Base-by-base conservation (phyloP, 2,329 filamentous ascomycete species). In the Pyrenochaeta sp. region DNA sequence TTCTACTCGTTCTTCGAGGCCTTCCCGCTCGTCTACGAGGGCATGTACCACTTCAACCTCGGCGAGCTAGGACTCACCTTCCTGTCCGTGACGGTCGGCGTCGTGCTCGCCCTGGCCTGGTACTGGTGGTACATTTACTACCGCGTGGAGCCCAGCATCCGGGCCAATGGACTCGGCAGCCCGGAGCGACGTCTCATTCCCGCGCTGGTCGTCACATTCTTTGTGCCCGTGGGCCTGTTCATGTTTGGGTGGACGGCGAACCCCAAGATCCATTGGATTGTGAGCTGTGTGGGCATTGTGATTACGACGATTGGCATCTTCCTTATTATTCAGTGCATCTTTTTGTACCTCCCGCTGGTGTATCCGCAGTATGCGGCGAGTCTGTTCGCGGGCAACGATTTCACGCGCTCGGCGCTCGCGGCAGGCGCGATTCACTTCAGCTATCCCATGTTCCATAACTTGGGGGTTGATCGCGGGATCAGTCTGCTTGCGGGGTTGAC, bases 41-140 rank as follows among this genome's bases (percentile, higher is more conserved):
- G 82, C 68, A 86, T 88, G 52, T 95, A 96, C 72, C 86, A 86
- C 2, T 96, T 87, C 72, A 84, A 80, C 7, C 80, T 89, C 21
- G 82, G 87, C 31, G 84, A 79, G 35, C 89, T 88, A 0, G 89
- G 90, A 23, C 79, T 95, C 3, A 93, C 93, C 81, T 95, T 95
- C 71, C 90, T 94, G 46, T 88, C 88, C 8, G 72, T 94, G 24
- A 89, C 89, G 3, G 74, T 94, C 14, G 89, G 89, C 29, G 88
- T 93, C 28, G 15, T 91, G 1, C 44, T 74, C 39, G 86, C 85
- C 1, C 86, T 89, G 6, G 58, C 73, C 5, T 88, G 70, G 74
- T 89, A 18, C 85, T 90, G 1, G 63, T 86, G 0, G 81, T 96
- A 70, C 92, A 95, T 81, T 84, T 81, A 54, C 84, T 92, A 73